Evolutionary conservation across 2,329 filamentous ascomycete genomes (phyloP).

Genomic region (Botrytis galanthina): DNA sequence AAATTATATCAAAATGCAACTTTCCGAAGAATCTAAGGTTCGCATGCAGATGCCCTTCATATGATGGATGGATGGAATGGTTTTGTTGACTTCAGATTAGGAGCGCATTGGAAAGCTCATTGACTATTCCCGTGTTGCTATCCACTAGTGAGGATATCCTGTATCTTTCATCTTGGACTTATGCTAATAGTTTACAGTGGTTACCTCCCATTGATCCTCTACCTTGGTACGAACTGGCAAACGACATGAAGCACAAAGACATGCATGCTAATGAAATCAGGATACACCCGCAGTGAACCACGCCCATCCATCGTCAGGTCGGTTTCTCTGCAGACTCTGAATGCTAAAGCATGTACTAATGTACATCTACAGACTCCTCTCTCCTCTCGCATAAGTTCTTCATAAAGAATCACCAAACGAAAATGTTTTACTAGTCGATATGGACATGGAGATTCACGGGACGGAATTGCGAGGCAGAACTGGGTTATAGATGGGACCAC

Average conservation of each 20-base stretch:
- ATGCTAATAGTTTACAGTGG: slow-evolving; percentile 60
- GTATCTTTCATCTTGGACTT: neutral
- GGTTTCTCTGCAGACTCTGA: slow-evolving; percentile 25
- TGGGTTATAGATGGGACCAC: neutral
- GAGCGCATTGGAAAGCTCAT: slow-evolving; percentile 98
- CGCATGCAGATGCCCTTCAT: slow-evolving; percentile 23
- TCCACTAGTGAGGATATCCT: slow-evolving; percentile 76
- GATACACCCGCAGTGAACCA: slow-evolving; percentile 92
- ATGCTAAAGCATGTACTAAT: slow-evolving; percentile 23
- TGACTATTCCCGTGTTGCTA: slow-evolving; percentile 86
- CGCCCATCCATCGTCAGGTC: slow-evolving; percentile 77
- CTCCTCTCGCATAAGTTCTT: slow-evolving; percentile 56
- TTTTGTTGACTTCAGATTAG: slow-evolving; percentile 47
- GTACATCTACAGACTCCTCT: slow-evolving; percentile 52
- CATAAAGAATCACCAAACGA: slow-evolving; percentile 6
- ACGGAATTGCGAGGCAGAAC: neutral
- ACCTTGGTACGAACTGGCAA: slow-evolving; percentile 67
- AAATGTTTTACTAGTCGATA: slow-evolving; percentile 2
- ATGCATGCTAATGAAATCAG: slow-evolving; percentile 45
- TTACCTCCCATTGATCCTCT: slow-evolving; percentile 94
- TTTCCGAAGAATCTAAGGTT: slow-evolving; percentile 98
- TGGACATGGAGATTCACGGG: neutral
- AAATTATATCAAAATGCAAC: slow-evolving; percentile 41
- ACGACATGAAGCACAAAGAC: slow-evolving; percentile 8
- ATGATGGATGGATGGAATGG: neutral